Evolutionary conservation across 2,329 filamentous ascomycete species (phyloP).

Genomic region (Pseudogymnoascus sp.): DNA sequence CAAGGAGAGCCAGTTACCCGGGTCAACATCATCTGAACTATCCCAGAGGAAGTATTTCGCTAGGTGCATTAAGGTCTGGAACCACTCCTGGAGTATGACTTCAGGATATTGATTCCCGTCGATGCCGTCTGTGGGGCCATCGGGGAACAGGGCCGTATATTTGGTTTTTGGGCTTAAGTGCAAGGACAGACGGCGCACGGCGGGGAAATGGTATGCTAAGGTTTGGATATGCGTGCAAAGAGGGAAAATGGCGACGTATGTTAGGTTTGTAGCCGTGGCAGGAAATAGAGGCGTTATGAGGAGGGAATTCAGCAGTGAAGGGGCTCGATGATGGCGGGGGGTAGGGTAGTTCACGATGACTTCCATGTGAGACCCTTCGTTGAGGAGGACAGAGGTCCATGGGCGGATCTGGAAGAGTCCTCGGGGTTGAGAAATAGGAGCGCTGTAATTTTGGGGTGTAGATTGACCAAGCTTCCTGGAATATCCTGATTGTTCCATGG

Average conservation of each 20-base stretch:
- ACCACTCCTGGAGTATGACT: constrained; percentile 21
- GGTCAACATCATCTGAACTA: constrained; percentile 25
- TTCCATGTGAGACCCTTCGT: constrained; percentile 68
- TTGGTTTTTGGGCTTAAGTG: constrained; percentile 38
- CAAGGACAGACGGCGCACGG: constrained; percentile 46
- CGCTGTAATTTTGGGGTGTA: not conserved
- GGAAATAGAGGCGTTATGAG: constrained; percentile 33
- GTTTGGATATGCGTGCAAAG: constrained; percentile 52
- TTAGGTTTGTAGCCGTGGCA: constrained; percentile 40
- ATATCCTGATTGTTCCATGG: not conserved
- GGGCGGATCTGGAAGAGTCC: constrained; percentile 29
- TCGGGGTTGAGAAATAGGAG: not conserved
- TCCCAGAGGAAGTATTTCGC: constrained; percentile 26
- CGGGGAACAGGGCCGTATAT: constrained; percentile 5
- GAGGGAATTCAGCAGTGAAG: constrained; percentile 41
- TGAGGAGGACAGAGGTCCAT: constrained; percentile 61
- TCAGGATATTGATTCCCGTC: constrained; percentile 15
- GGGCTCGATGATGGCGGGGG: constrained; percentile 51
- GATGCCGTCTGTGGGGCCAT: constrained; percentile 30
- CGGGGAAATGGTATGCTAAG: constrained; percentile 42
- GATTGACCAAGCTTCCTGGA: not conserved
- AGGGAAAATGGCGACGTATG: constrained; percentile 62
- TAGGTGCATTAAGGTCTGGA: constrained; percentile 26
- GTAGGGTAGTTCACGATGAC: constrained; percentile 67
- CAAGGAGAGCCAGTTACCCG: constrained; percentile 38